phyloP scores from a whole-genome alignment of 805 yeast species.

The Nakazawaea peltata region DNA sequence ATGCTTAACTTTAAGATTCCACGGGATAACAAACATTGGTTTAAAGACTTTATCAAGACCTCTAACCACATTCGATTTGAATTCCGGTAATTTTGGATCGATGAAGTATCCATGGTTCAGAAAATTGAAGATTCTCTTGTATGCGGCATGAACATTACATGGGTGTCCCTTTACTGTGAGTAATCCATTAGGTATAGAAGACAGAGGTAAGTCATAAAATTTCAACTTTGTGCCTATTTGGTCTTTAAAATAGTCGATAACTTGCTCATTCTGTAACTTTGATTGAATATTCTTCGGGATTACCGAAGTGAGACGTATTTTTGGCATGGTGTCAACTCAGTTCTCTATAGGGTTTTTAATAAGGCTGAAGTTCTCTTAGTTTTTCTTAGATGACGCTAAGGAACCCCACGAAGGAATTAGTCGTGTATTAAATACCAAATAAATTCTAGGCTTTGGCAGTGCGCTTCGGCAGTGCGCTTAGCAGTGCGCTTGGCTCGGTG shows the following conservation, averaged over 20 bases:
- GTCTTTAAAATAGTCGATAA: background rate
- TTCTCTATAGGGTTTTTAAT: too few relatives aligned
- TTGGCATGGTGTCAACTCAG: too few relatives aligned
- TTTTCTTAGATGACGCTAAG: too few relatives aligned
- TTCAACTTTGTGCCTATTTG: background rate
- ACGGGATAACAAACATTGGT: conserved; percentile 3
- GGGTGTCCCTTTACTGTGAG: background rate
- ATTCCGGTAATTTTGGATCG: background rate
- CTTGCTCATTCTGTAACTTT: conserved; percentile 1
- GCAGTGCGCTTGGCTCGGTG: too few relatives aligned
- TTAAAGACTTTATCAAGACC: conserved; percentile 4
- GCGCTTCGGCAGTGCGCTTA: too few relatives aligned
- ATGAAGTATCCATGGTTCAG: conserved; percentile 2
- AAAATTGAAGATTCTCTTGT: background rate
- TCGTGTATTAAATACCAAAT: too few relatives aligned
- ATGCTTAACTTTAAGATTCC: too few relatives aligned
- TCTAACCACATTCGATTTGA: background rate
- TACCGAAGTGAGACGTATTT: too few relatives aligned
- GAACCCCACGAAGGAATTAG: too few relatives aligned
- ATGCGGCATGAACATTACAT: background rate
- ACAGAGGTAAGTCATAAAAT: background rate
- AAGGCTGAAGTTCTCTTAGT: too few relatives aligned
- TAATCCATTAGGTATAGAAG: background rate
- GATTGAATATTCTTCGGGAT: too few relatives aligned
- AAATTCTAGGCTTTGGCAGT: too few relatives aligned